These are phyloP conservation scores for Melocanna baccifera DNA, from an alignment of 176 grass and related monocot species.

Conservation along the genomic window DNA sequence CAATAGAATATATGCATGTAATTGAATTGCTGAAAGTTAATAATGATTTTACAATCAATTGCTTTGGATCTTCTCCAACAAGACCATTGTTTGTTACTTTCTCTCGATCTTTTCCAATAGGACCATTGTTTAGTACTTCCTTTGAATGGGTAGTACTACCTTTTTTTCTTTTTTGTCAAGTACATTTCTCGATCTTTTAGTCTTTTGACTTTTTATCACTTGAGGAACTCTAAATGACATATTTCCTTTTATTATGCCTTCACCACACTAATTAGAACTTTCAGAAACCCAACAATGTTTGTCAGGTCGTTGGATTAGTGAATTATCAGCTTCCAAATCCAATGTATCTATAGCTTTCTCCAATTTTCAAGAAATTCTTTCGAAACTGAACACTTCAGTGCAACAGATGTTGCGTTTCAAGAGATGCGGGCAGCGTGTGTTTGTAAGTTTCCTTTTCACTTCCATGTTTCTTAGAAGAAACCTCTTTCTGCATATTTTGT, in stretches of 20 bases:
- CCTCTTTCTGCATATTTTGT: constrained; percentile 21
- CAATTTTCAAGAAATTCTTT: not conserved
- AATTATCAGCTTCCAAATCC: not conserved
- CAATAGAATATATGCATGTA: not conserved
- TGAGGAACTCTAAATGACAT: not conserved
- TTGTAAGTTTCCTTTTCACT: not conserved
- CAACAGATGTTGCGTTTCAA: not conserved
- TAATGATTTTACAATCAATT: no score
- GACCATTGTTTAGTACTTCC: no score
- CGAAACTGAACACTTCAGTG: not conserved
- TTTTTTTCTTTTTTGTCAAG: not conserved
- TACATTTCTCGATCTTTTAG: not conserved
- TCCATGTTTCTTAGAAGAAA: not conserved
- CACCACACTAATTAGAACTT: not conserved
- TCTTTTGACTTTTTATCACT: not conserved
- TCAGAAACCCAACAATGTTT: not conserved
- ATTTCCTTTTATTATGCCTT: not conserved
- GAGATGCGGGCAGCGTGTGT: not conserved
- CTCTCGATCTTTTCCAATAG: no score
- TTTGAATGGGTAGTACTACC: no score
- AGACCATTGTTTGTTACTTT: no score
- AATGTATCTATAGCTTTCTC: not conserved
- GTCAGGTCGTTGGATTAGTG: not conserved
- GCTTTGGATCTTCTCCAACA: no score
- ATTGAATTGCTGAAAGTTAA: not conserved